Percentiles rank a stretch among this genome's conserved stretches.
Evolutionary conservation across 495 filamentous ascomycete species (phyloP).

Genomic region (Collariella sp.): DNA sequence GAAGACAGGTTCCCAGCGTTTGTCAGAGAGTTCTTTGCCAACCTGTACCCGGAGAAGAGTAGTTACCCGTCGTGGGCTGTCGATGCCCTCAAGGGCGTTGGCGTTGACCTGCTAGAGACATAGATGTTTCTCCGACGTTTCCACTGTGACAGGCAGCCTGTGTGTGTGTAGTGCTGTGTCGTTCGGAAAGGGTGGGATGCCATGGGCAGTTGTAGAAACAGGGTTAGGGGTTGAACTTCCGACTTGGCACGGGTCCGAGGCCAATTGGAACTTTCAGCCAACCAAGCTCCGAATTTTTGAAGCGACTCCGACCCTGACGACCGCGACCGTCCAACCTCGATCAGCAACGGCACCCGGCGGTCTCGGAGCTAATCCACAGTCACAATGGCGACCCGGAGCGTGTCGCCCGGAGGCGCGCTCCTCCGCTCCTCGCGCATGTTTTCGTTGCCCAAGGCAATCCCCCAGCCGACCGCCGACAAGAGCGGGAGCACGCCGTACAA

Average conservation of each 20-base stretch:
- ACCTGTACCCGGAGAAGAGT: constrained; percentile 57
- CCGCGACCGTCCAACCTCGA: background rate
- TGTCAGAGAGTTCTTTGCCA: constrained; percentile 64
- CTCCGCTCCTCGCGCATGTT: constrained; percentile 53
- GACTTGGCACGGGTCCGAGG: background rate
- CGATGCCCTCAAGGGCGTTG: constrained; percentile 71
- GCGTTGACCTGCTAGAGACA: constrained; percentile 57
- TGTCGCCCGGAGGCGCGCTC: constrained; percentile 53
- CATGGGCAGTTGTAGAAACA: background rate
- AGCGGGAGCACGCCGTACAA: constrained; percentile 33
- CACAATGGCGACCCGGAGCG: constrained; percentile 25
- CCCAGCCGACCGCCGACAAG: constrained; percentile 27
- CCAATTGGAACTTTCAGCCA: background rate
- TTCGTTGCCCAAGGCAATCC: constrained; percentile 46
- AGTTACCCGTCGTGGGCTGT: constrained; percentile 79
- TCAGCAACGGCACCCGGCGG: background rate
- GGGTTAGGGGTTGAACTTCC: constrained; percentile 15
- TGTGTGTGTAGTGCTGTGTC: no score
- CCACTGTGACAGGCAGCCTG: no score
- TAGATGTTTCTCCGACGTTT: background rate
- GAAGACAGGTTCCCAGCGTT: constrained; percentile 76
- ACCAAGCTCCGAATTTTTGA: constrained; percentile 18
- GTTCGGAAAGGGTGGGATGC: no score
- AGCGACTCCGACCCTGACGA: background rate
- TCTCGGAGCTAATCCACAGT: constrained; percentile 9